Percentiles rank a stretch among this genome's conserved stretches.
These are phyloP conservation scores for Prunus mume DNA, from an alignment of 306 rosid species.

Conservation along the genomic window DNA sequence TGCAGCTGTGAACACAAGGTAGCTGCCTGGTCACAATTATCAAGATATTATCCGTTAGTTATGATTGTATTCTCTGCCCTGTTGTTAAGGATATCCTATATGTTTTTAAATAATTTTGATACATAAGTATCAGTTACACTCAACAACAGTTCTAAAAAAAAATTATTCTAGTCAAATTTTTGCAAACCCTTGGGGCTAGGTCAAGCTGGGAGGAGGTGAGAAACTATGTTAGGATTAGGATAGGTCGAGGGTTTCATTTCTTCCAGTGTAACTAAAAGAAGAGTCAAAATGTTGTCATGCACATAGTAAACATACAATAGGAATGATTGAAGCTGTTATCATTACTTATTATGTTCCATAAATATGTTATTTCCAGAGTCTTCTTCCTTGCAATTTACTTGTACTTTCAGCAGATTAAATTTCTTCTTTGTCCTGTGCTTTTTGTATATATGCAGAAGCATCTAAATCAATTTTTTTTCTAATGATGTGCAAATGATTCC, in stretches of 20 bases:
- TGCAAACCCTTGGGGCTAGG: background rate
- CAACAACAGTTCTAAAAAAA: background rate
- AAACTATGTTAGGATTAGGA: background rate
- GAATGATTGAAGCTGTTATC: constrained; percentile 6
- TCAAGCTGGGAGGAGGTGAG: background rate
- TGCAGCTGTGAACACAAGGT: constrained; percentile 66
- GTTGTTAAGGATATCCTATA: constrained; percentile 39
- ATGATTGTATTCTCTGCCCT: constrained; percentile 40
- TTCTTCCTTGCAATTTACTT: background rate
- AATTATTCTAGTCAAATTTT: background rate
- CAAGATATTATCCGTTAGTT: constrained; percentile 52
- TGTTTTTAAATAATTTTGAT: constrained; percentile 24
- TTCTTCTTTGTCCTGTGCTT: background rate
- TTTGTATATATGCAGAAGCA: background rate
- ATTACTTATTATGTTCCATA: background rate
- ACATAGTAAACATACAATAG: background rate
- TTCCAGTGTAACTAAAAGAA: background rate
- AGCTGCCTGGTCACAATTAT: constrained; percentile 56
- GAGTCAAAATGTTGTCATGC: background rate
- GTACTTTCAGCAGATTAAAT: background rate
- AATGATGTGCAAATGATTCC: background rate
- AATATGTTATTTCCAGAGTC: background rate
- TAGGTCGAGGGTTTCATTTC: background rate
- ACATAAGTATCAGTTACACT: constrained; percentile 11
- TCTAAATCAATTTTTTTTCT: background rate